Conservation (phyloP, 768 basidiomycete species). For the Boletus pseudopeckii region DNA sequence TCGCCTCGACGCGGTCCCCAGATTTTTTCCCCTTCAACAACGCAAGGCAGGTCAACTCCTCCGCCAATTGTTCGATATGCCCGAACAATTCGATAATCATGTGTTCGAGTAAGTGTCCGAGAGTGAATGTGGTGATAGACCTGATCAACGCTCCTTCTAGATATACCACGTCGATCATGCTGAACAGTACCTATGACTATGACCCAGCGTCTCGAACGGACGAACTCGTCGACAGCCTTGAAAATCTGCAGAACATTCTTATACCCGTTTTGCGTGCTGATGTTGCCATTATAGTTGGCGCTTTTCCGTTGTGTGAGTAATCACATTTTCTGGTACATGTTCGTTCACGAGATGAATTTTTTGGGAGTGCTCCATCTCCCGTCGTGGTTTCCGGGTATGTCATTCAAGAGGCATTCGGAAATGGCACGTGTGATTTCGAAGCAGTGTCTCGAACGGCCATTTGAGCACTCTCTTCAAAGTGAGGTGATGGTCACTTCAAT, state of each 20-base stretch:
- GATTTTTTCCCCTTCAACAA: constrained; percentile 28
- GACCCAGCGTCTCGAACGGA: constrained; percentile 11
- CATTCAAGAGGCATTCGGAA: constrained; percentile 4
- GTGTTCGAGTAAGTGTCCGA: constrained; percentile 28
- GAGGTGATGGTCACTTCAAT: neutral
- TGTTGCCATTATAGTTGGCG: neutral
- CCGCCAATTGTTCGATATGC: constrained; percentile 29
- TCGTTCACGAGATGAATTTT: neutral
- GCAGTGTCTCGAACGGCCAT: constrained; percentile 5
- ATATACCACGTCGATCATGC: constrained; percentile 13
- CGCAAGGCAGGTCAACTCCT: constrained; percentile 31
- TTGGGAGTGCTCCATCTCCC: constrained; percentile 4
- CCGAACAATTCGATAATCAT: constrained; percentile 31
- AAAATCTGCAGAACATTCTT: neutral
- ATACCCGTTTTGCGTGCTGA: neutral
- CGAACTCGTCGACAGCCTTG: neutral
- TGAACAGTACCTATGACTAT: constrained; percentile 17
- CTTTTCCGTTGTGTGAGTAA: constrained; percentile 9
- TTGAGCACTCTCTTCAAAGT: constrained; percentile 2
- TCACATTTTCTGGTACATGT: neutral
- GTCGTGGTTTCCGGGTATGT: constrained; percentile 15
- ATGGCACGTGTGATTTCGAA: neutral
- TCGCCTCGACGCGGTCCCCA: constrained; percentile 3
- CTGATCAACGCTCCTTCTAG: neutral
- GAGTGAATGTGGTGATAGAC: neutral